Evolutionary conservation across 1,284 basidiomycete species (phyloP), one percentile per base, ranked within the genome.

Genomic region (Naganishia sp.): DNA sequence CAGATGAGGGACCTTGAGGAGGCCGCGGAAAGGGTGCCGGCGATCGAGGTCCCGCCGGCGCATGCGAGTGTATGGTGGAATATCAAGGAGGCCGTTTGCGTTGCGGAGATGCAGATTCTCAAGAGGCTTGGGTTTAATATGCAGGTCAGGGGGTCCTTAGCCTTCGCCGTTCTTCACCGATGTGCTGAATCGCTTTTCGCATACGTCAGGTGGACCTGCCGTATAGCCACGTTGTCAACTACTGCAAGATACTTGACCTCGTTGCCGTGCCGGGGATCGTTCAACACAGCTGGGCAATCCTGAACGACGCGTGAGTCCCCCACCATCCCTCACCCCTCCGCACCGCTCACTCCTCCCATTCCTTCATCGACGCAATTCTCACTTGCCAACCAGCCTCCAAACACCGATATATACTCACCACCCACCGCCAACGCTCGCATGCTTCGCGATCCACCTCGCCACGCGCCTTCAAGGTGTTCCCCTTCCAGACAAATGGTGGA

Each of bases 21-120:
- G 3, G 47, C 51, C 3, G 35, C 15, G n/a, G 11, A 41, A 23
- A 4, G 43, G 11, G 67, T 28, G 17, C 62, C 60, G 18, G 25
- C 9, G 41, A 66, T 39, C 35, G 39, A 49, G 41, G 58, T 58
- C 3, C 67, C 67, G 9, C 23, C 63, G 17, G 55, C 49, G 21
- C 64, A 65, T 42, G 49, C 49, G 10, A 15, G 18, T 18, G 47
- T 68, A 0, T 68, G 57, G 52, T 53, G 68, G 63, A 45, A 55
- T 70, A 71, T 77, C 74, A 81, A 81, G 67, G 79, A 80, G 64
- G 88, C 90, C 5, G 82, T 98, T 52, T 92, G 97, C 25, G 88
- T 96, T 17, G 88, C 90, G 1, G 96, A 99, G 80, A 98, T 99
- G 92, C 96, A 99, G 76, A 86, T 99, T 21, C 84, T 99, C 69